Conservation (phyloP, 257 asterid genomes). For the Gardenia jasminoides region DNA sequence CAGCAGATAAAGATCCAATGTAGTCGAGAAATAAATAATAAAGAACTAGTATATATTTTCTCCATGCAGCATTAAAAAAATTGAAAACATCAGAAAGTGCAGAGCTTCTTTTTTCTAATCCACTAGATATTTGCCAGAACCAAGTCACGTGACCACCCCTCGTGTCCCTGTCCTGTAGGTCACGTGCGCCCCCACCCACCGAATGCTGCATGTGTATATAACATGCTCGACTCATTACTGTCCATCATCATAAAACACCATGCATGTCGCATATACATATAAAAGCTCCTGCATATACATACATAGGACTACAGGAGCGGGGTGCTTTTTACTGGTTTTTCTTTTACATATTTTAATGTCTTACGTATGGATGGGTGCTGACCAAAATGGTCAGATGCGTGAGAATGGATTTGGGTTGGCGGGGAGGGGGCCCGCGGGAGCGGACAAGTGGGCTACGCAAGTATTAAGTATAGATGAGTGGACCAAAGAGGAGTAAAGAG, state of each 20-base stretch:
- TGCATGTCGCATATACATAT: not conserved
- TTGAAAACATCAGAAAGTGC: not conserved
- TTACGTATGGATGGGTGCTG: conserved; percentile 7
- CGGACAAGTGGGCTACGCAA: conserved; percentile 35
- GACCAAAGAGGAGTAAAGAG: conserved; percentile 13
- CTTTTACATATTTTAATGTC: not conserved
- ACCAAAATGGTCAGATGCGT: not conserved
- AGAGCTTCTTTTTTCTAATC: not conserved
- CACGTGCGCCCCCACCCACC: not conserved
- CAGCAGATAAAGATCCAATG: too few relatives aligned
- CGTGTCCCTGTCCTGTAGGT: not conserved
- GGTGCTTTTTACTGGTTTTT: too few relatives aligned
- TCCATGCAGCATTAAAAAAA: not conserved
- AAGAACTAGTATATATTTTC: not conserved
- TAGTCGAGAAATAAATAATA: too few relatives aligned
- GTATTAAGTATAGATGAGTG: conserved; percentile 28
- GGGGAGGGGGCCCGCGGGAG: not conserved
- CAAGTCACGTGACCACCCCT: conserved; percentile 21
- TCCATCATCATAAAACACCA: not conserved
- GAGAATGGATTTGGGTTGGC: not conserved
- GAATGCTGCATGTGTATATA: too few relatives aligned
- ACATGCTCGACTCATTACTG: not conserved
- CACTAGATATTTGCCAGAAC: conserved; percentile 11
- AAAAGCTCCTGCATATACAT: too few relatives aligned
- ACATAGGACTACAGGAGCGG: too few relatives aligned